Conservation (phyloP, 164 flowering plant species). For the Chimonanthus praecox region DNA sequence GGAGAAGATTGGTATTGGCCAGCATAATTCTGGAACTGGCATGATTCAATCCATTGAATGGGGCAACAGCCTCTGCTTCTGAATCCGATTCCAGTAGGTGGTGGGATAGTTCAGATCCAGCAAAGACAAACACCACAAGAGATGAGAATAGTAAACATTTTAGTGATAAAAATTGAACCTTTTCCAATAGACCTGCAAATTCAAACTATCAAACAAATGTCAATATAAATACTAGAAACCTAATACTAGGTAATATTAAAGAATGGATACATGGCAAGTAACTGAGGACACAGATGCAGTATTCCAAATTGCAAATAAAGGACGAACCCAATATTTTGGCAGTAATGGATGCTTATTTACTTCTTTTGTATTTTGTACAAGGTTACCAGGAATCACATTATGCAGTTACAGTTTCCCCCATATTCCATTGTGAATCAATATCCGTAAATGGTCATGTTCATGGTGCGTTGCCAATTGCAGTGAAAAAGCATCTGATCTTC, state of each 20-base stretch:
- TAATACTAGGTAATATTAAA: neutral
- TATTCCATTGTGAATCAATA: too few species aligned
- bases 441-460: too few species aligned
- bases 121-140: neutral
- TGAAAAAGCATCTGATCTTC: too few species aligned
- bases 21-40: conserved; percentile 12
- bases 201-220: neutral
- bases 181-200: conserved; percentile 10
- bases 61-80: conserved; percentile 2
- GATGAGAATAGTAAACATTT: neutral
- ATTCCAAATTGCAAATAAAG: neutral
- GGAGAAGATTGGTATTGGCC: conserved; percentile 28
- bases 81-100: conserved; percentile 2
- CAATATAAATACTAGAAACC: neutral
- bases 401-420: too few species aligned
- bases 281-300: neutral
- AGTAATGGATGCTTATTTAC: neutral
- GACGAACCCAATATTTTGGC: neutral
- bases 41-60: neutral
- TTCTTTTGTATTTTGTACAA: too few species aligned
- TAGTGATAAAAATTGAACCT: neutral
- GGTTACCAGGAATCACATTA: too few species aligned
- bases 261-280: neutral
- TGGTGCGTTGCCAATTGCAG: too few species aligned
- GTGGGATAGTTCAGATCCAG: conserved; percentile 1